phyloP scores from a whole-genome alignment of 1,139 yeast species.

The Chernovozyma aurita region DNA sequence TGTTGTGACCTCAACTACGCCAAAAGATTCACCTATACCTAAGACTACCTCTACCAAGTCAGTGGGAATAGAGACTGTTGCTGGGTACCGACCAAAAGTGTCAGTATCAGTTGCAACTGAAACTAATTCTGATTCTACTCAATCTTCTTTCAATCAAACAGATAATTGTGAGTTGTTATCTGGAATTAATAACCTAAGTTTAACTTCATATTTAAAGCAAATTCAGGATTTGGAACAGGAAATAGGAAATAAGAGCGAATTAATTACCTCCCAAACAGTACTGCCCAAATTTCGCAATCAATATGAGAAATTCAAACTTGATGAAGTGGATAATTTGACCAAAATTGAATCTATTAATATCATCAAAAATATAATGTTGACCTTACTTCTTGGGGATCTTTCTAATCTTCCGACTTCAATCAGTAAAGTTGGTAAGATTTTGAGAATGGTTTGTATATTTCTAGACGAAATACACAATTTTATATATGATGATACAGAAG shows the following conservation, averaged over 20 bases:
- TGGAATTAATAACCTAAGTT: not conserved
- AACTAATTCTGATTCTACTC: not conserved
- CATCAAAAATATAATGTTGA: constrained; percentile 31
- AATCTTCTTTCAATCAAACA: not conserved
- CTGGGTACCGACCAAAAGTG: not conserved
- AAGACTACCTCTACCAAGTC: not conserved
- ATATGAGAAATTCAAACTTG: constrained; percentile 24
- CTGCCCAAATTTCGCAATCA: constrained; percentile 16
- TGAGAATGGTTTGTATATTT: constrained; percentile 3
- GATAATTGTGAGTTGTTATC: not conserved
- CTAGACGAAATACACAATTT: constrained; percentile 4
- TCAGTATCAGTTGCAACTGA: not conserved
- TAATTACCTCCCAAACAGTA: constrained; percentile 1
- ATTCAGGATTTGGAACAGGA: not conserved
- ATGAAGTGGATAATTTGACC: constrained; percentile 23
- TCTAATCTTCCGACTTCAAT: not conserved
- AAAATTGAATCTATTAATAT: constrained; percentile 24
- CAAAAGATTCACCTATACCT: not conserved
- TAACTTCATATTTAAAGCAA: not conserved
- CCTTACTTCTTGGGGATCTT: constrained; percentile 21
- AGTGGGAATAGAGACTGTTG: not conserved
- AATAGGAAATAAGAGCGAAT: not conserved
- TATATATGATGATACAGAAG: constrained; percentile 4
- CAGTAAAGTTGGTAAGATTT: constrained; percentile 2
- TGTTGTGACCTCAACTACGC: not conserved